Conservation (phyloP, 257 asterid genomes). For the Petrea volubilis region DNA sequence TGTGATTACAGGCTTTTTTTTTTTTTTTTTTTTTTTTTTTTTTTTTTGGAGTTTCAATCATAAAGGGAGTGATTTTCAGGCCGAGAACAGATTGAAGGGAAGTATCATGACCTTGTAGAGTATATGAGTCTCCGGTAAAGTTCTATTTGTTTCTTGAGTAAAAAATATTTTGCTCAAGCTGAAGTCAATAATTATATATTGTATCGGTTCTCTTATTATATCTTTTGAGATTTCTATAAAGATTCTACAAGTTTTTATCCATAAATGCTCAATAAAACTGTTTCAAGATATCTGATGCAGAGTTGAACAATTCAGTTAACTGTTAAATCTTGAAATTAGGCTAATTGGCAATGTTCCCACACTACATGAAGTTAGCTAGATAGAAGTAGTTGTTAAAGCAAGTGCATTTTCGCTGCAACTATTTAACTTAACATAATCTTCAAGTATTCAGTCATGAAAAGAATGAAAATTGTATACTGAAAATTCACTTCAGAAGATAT, state of each 20-base stretch:
- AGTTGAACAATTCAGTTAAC: background rate
- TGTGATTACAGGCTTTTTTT: background rate
- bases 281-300: background rate
- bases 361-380: background rate
- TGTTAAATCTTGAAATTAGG: background rate
- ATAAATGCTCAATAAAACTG: background rate
- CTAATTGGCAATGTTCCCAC: background rate
- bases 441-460: too few species aligned
- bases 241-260: background rate
- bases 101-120: background rate
- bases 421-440: too few species aligned
- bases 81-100: background rate
- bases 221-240: constrained; percentile 6
- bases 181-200: constrained; percentile 31
- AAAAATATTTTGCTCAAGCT: constrained; percentile 30
- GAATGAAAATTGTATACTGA: too few species aligned
- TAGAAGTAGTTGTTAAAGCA: background rate
- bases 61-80: background rate
- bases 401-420: too few species aligned
- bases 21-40: too few species aligned
- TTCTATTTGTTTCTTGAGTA: constrained; percentile 28
- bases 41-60: background rate
- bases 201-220: background rate
- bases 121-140: background rate
- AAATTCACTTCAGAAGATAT: too few species aligned